Evolutionary conservation across 148 eudicot genomes (phyloP).

Genomic region (Pharnaceum exiguum): DNA sequence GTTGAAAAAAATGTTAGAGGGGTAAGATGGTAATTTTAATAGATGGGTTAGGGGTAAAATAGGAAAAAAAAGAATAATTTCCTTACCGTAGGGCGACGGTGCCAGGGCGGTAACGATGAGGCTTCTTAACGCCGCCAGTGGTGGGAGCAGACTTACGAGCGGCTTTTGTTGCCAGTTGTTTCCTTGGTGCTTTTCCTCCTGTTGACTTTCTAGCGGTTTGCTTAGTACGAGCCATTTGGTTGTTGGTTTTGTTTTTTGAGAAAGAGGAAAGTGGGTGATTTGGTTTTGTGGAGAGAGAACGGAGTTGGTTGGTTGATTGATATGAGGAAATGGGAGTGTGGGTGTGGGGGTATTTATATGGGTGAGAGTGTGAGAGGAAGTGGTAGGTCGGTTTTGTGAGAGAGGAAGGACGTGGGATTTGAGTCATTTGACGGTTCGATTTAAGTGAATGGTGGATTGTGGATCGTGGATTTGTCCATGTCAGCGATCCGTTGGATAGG

Average conservation of each 20-base stretch:
- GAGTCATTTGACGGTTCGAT: background rate
- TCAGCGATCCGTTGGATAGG: no score
- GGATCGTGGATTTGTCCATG: background rate
- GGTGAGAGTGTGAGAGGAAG: background rate
- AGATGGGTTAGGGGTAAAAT: background rate
- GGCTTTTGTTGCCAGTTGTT: conserved; percentile 38
- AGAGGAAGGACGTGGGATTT: background rate
- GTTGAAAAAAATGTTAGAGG: background rate
- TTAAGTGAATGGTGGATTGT: background rate
- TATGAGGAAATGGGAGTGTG: background rate
- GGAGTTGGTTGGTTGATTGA: background rate
- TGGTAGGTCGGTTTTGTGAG: background rate
- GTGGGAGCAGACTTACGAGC: conserved; percentile 68
- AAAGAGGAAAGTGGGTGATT: background rate
- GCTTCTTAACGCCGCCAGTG: conserved; percentile 68
- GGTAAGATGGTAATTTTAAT: background rate
- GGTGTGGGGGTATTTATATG: background rate
- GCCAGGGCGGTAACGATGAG: conserved; percentile 70
- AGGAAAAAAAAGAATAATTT: no score
- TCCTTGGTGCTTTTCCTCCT: conserved; percentile 33
- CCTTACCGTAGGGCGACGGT: conserved; percentile 62
- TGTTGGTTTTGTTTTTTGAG: background rate
- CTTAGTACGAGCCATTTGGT: conserved; percentile 30
- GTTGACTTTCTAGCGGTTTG: conserved; percentile 35
- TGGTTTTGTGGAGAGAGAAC: background rate